A percentile compares a stretch with the other conserved stretches of the same genome.
Evolutionary conservation across 73 alveolate species (phyloP).

Genomic region (Tetrahymena borealis): DNA sequence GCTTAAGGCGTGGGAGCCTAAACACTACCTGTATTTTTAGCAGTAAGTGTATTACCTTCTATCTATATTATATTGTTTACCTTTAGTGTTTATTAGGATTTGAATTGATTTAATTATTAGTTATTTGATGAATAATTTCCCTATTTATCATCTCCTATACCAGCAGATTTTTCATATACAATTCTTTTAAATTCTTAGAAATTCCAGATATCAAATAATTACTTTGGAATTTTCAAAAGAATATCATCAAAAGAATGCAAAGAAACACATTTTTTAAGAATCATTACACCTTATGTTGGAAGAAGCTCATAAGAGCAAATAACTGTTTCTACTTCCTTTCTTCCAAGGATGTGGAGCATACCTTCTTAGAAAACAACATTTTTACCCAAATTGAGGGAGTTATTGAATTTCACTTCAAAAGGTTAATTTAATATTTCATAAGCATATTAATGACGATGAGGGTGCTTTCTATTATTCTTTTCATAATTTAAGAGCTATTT

Average conservation of each 20-base stretch:
- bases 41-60: not conserved
- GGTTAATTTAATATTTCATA: slow-evolving; percentile 36
- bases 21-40: not conserved
- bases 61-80: not conserved
- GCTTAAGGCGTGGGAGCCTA: not conserved
- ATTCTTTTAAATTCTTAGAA: not conserved
- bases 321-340: slow-evolving; percentile 43
- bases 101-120: too few relatives aligned
- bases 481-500: slow-evolving; percentile 12
- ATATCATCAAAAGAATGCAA: slow-evolving; percentile 29
- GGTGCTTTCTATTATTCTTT: slow-evolving; percentile 6
- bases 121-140: too few relatives aligned
- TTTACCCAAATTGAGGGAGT: slow-evolving; percentile 18
- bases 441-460: slow-evolving; percentile 3
- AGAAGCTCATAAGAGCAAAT: slow-evolving; percentile 20
- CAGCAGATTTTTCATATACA: not conserved
- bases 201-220: not conserved
- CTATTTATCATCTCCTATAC: not conserved
- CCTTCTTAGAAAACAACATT: slow-evolving; percentile 27
- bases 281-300: slow-evolving; percentile 28
- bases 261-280: slow-evolving; percentile 14
- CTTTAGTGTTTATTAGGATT: not conserved
- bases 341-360: slow-evolving; percentile 18
- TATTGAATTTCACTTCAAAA: slow-evolving; percentile 32
- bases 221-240: slow-evolving; percentile 1